Evolutionary conservation across 2,329 filamentous ascomycete genomes (phyloP).

Genomic region (Aureobasidium sp.): DNA sequence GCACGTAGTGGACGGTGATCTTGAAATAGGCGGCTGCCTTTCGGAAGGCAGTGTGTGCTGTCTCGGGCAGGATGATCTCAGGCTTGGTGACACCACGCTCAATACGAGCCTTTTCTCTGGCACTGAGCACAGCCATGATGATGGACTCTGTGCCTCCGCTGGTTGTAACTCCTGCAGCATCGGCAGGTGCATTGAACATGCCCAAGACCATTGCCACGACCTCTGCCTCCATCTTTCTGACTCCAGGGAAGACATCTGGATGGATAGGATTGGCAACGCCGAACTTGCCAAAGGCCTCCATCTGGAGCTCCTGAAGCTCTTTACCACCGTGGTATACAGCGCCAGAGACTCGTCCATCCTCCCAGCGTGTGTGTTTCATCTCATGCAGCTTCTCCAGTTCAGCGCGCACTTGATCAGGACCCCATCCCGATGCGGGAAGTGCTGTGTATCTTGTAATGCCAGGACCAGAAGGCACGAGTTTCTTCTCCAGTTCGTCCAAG

Average conservation of each 20-base stretch:
- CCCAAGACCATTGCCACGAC: slow-evolving; percentile 79
- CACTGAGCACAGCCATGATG: slow-evolving; percentile 85
- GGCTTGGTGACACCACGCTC: slow-evolving; percentile 87
- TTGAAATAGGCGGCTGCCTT: slow-evolving; percentile 95
- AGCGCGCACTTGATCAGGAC: slow-evolving; percentile 64
- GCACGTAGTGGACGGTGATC: slow-evolving; percentile 85
- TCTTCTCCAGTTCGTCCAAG: slow-evolving; percentile 70
- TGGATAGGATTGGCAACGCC: slow-evolving; percentile 95
- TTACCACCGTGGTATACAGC: slow-evolving; percentile 94
- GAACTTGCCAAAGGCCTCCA: slow-evolving; percentile 88
- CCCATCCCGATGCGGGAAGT: slow-evolving; percentile 78
- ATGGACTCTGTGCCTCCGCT: slow-evolving; percentile 95
- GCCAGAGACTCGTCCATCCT: slow-evolving; percentile 88
- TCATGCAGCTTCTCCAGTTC: slow-evolving; percentile 71
- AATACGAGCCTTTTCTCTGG: slow-evolving; percentile 76
- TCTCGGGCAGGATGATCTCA: slow-evolving; percentile 94
- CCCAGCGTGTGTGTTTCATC: slow-evolving; percentile 94
- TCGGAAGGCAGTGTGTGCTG: slow-evolving; percentile 90
- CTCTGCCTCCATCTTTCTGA: slow-evolving; percentile 99
- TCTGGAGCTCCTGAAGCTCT: slow-evolving; percentile 72
- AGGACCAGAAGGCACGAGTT: slow-evolving; percentile 67
- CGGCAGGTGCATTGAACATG: slow-evolving; percentile 81
- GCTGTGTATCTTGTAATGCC: slow-evolving; percentile 64
- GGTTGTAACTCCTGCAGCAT: slow-evolving; percentile 79
- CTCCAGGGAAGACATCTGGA: slow-evolving; percentile 94